Base-by-base conservation (phyloP, 2,329 filamentous ascomycete genomes). In the Arthrobotrys sphaeroides region DNA sequence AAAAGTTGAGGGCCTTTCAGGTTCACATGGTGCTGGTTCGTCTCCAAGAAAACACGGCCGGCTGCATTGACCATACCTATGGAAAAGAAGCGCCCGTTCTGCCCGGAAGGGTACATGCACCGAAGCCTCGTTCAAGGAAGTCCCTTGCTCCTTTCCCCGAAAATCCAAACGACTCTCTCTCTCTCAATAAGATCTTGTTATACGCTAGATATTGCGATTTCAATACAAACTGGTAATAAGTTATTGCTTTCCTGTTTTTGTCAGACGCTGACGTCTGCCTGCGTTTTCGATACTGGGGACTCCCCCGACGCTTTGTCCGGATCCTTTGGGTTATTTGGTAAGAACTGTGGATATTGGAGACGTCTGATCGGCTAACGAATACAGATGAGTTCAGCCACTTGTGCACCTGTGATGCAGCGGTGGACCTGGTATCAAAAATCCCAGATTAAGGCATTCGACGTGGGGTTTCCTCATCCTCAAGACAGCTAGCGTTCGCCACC, bases 51-150 rank as follows among this genome's bases (percentile, higher is more conserved):
- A 61, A 33, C 26, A 42, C 31, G 20, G 31, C 42, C 22, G 53
- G 65, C 40, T 61, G 20, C 31, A 55, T 40, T 61, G 20, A 26
- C 55, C 24, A 62, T 40, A 38, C 31, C 12, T 3, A 24, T 22
- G 51, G 31, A 55, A 42, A 55, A 7, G 43, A 62, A 61, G 55
- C 66, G 55, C 55, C 64, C 36, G 33, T 59, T 59, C 40, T 7
- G 47, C 66, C 22, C 45, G 33, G 55, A 53, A 47, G 10, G 53
- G 38, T 22, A 16, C 31, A 33, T 36, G 33, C 55, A 53, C 45
- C 45, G 55, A 62, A 61, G 45, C 43, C 51, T 55, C 36, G 12
- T 70, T 47, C 66, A 70, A 55, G 66, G 66, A 45, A 62, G n/a
- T 45, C 45, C 66, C 66, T 70, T 70, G 66, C 57, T 55, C 40